These are phyloP conservation scores for Pseudopyrenochaeta lycopersici DNA, from an alignment of 2,329 filamentous ascomycete species.

Conservation along the genomic window DNA sequence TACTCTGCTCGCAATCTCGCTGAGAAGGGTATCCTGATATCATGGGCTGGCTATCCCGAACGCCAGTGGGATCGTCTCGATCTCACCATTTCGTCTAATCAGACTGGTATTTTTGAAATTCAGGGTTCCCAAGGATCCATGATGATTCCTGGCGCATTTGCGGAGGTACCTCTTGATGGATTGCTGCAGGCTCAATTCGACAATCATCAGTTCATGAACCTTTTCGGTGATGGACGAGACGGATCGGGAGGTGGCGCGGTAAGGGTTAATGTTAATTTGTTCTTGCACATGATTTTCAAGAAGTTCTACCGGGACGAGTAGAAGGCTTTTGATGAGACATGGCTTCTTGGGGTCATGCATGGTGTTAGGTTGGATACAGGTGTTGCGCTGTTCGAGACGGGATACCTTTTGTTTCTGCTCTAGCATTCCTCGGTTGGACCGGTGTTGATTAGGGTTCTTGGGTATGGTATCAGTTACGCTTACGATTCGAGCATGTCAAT, in stretches of 20 bases:
- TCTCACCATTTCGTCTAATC: conserved; percentile 91
- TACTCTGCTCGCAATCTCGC: conserved; percentile 89
- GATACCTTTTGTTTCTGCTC: neutral
- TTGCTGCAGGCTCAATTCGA: conserved; percentile 97
- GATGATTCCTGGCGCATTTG: conserved; percentile 93
- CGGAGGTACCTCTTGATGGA: conserved; percentile 88
- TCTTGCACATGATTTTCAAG: conserved; percentile 97
- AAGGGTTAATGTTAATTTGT: conserved; percentile 92
- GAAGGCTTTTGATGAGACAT: neutral
- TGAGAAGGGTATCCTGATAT: conserved; percentile 92
- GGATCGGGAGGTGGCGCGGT: conserved; percentile 56
- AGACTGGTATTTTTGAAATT: conserved; percentile 91
- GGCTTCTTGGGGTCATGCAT: neutral
- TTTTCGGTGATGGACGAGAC: conserved; percentile 66
- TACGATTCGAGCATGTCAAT: neutral
- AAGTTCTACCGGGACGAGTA: conserved; percentile 80
- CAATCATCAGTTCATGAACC: conserved; percentile 92
- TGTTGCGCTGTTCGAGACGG: neutral
- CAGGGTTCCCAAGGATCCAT: conserved; percentile 92
- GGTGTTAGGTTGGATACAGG: neutral
- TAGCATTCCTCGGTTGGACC: neutral
- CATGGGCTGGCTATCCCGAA: conserved; percentile 85
- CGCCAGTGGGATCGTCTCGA: conserved; percentile 92
- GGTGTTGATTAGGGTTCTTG: neutral
- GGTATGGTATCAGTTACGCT: neutral